phyloP scores from a whole-genome alignment of 2,329 filamentous ascomycete species.

The Ceratocystis eucalypticola region DNA sequence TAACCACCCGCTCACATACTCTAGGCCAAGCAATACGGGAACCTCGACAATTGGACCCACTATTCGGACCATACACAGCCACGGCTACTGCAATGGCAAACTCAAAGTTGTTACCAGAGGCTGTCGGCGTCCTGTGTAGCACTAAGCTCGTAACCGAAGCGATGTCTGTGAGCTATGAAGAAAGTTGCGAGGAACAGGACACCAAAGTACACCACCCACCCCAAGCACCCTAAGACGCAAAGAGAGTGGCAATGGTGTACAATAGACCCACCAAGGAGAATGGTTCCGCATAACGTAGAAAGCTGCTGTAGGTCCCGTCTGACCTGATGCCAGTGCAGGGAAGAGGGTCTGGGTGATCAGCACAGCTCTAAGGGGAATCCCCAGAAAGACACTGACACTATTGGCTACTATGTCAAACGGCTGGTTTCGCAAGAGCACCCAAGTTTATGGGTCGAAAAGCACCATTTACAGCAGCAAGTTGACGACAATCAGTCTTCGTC shows the following conservation, averaged over 20 bases:
- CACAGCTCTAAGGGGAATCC: slow-evolving; percentile 68
- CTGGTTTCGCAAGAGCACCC: slow-evolving; percentile 49
- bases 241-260: slow-evolving; percentile 77
- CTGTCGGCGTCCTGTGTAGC: slow-evolving; percentile 78
- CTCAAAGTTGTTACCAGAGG: slow-evolving; percentile 88
- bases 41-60: slow-evolving; percentile 74
- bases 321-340: not conserved
- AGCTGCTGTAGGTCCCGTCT: slow-evolving; percentile 19
- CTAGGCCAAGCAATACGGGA: slow-evolving; percentile 61
- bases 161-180: slow-evolving; percentile 45
- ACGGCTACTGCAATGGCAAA: slow-evolving; percentile 80
- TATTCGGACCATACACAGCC: slow-evolving; percentile 62
- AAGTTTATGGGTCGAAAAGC: slow-evolving; percentile 54
- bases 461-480: slow-evolving; percentile 66
- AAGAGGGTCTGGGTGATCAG: slow-evolving; percentile 48
- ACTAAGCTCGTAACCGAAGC: slow-evolving; percentile 57
- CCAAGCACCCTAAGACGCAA: slow-evolving; percentile 66
- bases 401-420: slow-evolving; percentile 56
- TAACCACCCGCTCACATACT: slow-evolving; percentile 56
- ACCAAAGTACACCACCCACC: slow-evolving; percentile 68
- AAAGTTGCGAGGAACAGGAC: slow-evolving; percentile 61
- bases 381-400: slow-evolving; percentile 72
- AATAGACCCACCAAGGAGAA: slow-evolving; percentile 71
- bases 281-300: slow-evolving; percentile 63
- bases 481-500: slow-evolving; percentile 61